These are phyloP conservation scores for Candida pseudoglaebosa DNA, from an alignment of 805 yeast species.

Conservation along the genomic window DNA sequence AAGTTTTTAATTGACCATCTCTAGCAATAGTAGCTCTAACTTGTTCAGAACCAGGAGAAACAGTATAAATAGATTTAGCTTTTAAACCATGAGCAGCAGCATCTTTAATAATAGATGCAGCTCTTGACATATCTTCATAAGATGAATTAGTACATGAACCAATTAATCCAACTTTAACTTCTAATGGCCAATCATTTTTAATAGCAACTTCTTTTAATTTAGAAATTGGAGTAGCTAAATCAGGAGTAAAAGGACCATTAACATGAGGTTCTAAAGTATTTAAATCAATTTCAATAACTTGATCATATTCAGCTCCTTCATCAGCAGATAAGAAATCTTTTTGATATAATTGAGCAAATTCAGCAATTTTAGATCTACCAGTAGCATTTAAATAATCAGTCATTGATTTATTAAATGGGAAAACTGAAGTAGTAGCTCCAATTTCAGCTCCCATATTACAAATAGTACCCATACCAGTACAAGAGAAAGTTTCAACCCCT, in stretches of 20 bases:
- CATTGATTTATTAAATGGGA: conserved; percentile 94
- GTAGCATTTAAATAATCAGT: conserved; percentile 83
- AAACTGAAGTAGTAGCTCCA: conserved; percentile 96
- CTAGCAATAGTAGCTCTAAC: conserved; percentile 97
- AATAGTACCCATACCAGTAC: conserved; percentile 99
- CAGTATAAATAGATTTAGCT: conserved; percentile 87
- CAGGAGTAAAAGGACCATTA: conserved; percentile 98
- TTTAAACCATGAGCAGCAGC: conserved; percentile 89
- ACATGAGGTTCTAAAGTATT: conserved; percentile 89
- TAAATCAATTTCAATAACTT: conserved; percentile 86
- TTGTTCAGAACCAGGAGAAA: conserved; percentile 98
- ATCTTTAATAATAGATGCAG: conserved; percentile 86
- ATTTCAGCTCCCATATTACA: conserved; percentile 99
- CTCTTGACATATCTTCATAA: conserved; percentile 96
- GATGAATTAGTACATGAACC: conserved; percentile 99
- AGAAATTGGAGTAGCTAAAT: conserved; percentile 92
- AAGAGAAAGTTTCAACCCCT: conserved; percentile 87
- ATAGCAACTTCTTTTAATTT: conserved; percentile 79
- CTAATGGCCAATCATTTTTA: conserved; percentile 87
- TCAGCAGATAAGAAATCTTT: conserved; percentile 75
- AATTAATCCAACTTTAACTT: conserved; percentile 89
- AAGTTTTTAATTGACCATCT: conserved; percentile 87
- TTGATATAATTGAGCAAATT: conserved; percentile 68
- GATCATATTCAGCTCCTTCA: conserved; percentile 90
- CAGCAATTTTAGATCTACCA: conserved; percentile 78